Conservation (phyloP, 345 rosid genomes). For the Citrus hindsii region DNA sequence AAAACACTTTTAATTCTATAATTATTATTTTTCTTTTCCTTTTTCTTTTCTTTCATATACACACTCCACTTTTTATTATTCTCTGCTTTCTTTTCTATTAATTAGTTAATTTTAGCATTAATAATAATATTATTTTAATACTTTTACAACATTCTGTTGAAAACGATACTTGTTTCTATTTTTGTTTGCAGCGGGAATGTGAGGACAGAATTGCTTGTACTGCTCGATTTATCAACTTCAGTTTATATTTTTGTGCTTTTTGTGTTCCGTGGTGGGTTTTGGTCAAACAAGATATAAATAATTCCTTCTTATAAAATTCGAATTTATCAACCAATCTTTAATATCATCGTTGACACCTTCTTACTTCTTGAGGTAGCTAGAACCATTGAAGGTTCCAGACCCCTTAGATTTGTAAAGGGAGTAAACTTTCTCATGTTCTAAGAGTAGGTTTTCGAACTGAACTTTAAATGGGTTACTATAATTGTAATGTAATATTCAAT, state of each 20-base stretch:
- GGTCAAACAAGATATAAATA: background rate
- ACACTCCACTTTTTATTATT: background rate
- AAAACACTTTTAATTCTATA: background rate
- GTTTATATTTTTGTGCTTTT: too few relatives aligned
- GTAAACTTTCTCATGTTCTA: too few relatives aligned
- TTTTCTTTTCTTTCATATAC: background rate
- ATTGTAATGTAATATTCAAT: too few relatives aligned
- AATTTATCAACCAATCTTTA: too few relatives aligned
- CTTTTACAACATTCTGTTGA: background rate
- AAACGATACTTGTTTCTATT: background rate
- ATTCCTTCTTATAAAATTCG: too few relatives aligned
- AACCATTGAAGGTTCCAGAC: too few relatives aligned
- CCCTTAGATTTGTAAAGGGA: too few relatives aligned
- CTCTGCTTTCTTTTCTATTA: background rate
- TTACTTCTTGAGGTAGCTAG: too few relatives aligned
- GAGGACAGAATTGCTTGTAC: background rate
- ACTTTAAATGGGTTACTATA: too few relatives aligned
- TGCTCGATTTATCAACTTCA: background rate
- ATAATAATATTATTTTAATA: background rate
- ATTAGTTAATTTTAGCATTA: background rate
- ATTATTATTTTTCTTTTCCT: background rate
- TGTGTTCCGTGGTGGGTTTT: background rate
- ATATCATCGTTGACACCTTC: too few relatives aligned
- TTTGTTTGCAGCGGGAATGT: background rate
- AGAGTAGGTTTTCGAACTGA: too few relatives aligned